Conservation (phyloP, 352 stramenopile species). For the Phytophthora megakarya region DNA sequence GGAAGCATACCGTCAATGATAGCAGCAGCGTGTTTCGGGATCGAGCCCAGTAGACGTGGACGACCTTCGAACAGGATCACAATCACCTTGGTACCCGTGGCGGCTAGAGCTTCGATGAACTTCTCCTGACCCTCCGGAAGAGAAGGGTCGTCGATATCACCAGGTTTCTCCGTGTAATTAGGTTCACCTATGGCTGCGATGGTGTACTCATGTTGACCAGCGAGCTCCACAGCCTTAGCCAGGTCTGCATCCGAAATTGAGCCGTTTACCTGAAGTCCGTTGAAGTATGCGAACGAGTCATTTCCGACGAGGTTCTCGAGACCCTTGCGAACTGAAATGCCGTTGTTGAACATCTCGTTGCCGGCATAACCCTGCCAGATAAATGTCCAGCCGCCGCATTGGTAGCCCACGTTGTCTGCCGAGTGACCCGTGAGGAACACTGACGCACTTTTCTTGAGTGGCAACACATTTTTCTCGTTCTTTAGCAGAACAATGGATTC, state of each 20-base stretch:
- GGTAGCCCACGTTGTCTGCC: slow-evolving; percentile 59
- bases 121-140: slow-evolving; percentile 68
- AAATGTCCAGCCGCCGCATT: slow-evolving; percentile 78
- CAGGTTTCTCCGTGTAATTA: slow-evolving; percentile 82
- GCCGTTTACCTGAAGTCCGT: slow-evolving; percentile 50
- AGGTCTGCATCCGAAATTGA: slow-evolving; percentile 51
- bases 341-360: slow-evolving; percentile 57
- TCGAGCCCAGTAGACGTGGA: slow-evolving; percentile 63
- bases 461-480: slow-evolving; percentile 62
- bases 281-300: slow-evolving; percentile 50
- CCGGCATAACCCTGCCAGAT: slow-evolving; percentile 77
- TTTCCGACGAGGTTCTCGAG: slow-evolving; percentile 31
- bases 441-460: slow-evolving; percentile 32
- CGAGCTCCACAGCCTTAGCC: slow-evolving; percentile 49
- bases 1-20: slow-evolving; percentile 79
- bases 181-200: slow-evolving; percentile 77
- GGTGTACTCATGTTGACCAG: slow-evolving; percentile 52
- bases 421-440: slow-evolving; percentile 73
- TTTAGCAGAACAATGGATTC: slow-evolving; percentile 83
- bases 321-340: slow-evolving; percentile 45
- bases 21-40: slow-evolving; percentile 50
- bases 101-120: slow-evolving; percentile 70
- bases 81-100: slow-evolving; percentile 74
- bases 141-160: slow-evolving; percentile 76
- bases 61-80: slow-evolving; percentile 79